These are phyloP conservation scores for Bryum argenteum DNA, from an alignment of 225 moss, liverwort and hornwort species.

Conservation along the genomic window DNA sequence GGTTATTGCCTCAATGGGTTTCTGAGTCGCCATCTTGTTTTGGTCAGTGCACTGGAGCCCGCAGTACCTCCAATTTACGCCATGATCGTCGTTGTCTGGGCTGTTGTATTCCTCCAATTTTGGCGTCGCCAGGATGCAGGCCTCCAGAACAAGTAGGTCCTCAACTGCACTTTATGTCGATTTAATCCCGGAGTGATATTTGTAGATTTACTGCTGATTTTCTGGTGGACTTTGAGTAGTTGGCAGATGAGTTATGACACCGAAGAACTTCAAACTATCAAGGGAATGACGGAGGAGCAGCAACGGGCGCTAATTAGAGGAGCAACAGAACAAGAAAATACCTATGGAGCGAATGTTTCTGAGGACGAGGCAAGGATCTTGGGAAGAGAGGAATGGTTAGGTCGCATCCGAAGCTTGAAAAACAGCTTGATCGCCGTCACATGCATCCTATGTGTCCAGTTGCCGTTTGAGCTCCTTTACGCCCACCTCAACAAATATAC, in stretches of 20 bases:
- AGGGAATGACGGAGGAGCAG: slow-evolving; percentile 44
- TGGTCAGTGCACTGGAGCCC: slow-evolving; percentile 58
- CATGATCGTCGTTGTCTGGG: slow-evolving; percentile 86
- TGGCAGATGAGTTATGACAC: slow-evolving; percentile 59
- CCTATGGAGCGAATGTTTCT: slow-evolving; percentile 57
- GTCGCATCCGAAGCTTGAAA: slow-evolving; percentile 47
- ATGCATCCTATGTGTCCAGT: slow-evolving; percentile 62
- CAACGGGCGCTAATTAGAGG: slow-evolving; percentile 47
- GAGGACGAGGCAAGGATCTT: slow-evolving; percentile 52
- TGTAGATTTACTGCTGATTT: not conserved
- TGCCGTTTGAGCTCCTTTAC: slow-evolving; percentile 46
- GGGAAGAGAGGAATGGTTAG: slow-evolving; percentile 59
- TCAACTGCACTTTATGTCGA: not conserved
- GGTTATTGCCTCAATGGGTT: not conserved
- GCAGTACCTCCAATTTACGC: slow-evolving; percentile 80
- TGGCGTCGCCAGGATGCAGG: slow-evolving; percentile 82
- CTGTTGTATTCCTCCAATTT: slow-evolving; percentile 94
- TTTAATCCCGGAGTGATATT: not conserved
- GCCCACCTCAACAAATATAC: slow-evolving; percentile 30
- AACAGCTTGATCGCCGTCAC: slow-evolving; percentile 56
- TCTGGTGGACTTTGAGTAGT: slow-evolving; percentile 22
- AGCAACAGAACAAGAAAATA: slow-evolving; percentile 37
- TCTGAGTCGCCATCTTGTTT: not conserved
- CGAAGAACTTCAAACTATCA: slow-evolving; percentile 51
- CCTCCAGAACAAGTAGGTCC: slow-evolving; percentile 71